Evolutionary conservation across 129 eudicot species (phyloP), one percentile per base, ranked within the genome.

Genomic region (Tanacetum coccineum): DNA sequence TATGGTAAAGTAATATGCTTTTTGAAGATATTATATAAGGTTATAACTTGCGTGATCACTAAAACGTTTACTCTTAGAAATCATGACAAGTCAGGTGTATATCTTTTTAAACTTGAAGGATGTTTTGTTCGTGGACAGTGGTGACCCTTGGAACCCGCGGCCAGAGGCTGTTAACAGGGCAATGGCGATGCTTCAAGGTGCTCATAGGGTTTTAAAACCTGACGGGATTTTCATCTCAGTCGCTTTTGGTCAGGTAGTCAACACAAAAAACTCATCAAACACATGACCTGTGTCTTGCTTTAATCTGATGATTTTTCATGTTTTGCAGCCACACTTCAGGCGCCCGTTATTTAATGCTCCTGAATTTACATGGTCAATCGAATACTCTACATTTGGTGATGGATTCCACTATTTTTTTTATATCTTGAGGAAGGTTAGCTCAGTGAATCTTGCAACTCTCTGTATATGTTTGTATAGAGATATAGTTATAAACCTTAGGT

Each of bases 51-150:
- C 42, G 45, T 5, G 39, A 36, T 63, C 14, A 50, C n/a, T 18
- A 6, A 7, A 68, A 36, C 25, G 49, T 40, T 76, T 20, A 15
- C n/a, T 58, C 51, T 26, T 67, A n/a, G 57, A 55, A 50, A 63
- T 48, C 48, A 73, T 72, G 66, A 79, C 53, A 60, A 32, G 70
- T 22, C 74, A 51, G 71, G 66, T 67, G 66, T 66, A 65, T 79
- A 70, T 62, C 66, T 52, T 70, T 70, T 65, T 58, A 71, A 77
- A 72, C 62, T 70, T 88, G 92, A 88, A 93, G 99, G 99, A 93
- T 86, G 99, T 93, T 58, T 82, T 93, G 81, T 93, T 93, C 87
- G 99, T 93, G 82, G 95, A 93, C 86, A 84, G 96, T 79, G 99
- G 99, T 28, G 96, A 93, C 73, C 99, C 96, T 4, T 93, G 99